Percentiles rank a stretch among this genome's conserved stretches.
phyloP scores from a whole-genome alignment of 305 asterid species.

The Solanum chacoense region DNA sequence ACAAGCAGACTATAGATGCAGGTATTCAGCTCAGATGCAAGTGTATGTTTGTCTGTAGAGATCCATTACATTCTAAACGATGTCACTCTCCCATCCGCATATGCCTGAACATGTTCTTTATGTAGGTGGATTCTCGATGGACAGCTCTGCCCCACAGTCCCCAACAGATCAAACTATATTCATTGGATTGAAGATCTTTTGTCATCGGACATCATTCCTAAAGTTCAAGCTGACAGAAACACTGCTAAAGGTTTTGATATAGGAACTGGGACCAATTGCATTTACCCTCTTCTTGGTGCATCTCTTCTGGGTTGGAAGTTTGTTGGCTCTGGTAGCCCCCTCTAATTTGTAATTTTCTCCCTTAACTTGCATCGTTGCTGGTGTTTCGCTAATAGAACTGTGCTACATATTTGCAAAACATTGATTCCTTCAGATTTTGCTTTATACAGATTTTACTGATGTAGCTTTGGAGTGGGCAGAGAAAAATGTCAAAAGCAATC shows the following conservation, averaged over 20 bases:
- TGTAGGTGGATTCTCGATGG: conserved; percentile 97
- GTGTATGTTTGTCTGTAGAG: neutral
- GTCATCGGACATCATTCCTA: conserved; percentile 45
- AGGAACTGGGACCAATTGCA: conserved; percentile 89
- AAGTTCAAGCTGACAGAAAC: conserved; percentile 14
- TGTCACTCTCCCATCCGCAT: neutral
- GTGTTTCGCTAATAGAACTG: neutral
- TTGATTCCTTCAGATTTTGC: neutral
- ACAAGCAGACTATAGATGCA: neutral
- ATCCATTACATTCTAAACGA: neutral
- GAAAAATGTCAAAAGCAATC: conserved; percentile 59
- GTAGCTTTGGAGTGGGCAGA: conserved; percentile 87
- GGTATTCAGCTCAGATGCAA: neutral
- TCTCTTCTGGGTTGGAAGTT: conserved; percentile 87
- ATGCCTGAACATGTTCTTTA: neutral
- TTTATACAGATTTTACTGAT: conserved; percentile 59
- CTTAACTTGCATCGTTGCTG: neutral
- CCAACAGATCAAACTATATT: conserved; percentile 86
- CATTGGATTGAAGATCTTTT: conserved; percentile 89
- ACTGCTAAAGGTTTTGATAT: conserved; percentile 65
- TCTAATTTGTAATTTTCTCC: neutral
- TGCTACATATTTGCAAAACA: neutral
- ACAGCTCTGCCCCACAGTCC: conserved; percentile 95
- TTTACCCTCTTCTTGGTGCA: conserved; percentile 92
- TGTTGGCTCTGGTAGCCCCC: conserved; percentile 68